A percentile compares a stretch with the other conserved stretches of the same genome.
Evolutionary conservation across 352 stramenopile genomes (phyloP).

Genomic region (Halophytophthora polymorphica): DNA sequence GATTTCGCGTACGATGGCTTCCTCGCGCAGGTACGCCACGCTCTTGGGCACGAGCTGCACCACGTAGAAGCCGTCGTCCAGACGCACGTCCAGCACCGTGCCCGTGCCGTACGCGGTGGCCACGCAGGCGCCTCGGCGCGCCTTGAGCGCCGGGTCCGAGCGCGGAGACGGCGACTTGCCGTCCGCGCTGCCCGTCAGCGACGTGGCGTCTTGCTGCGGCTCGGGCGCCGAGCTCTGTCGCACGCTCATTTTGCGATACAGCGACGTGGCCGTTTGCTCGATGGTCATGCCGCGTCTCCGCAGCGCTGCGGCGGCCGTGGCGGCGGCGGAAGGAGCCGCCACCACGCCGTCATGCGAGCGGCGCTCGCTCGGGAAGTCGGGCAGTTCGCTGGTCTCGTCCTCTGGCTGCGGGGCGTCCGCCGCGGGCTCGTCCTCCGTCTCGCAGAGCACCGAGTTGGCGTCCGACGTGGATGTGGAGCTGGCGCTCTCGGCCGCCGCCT

Average conservation of each 20-base stretch:
- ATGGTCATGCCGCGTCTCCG: conserved; percentile 50
- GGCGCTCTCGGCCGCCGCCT: conserved; percentile 10
- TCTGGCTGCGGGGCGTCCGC: conserved; percentile 28
- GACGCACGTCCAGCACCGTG: conserved; percentile 64
- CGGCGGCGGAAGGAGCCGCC: conserved; percentile 26
- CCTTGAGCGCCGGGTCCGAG: conserved; percentile 37
- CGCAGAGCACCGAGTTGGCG: conserved; percentile 7
- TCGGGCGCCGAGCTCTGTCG: conserved; percentile 39
- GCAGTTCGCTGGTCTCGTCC: conserved; percentile 43
- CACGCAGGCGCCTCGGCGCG: conserved; percentile 64
- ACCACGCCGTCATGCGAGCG: conserved; percentile 42
- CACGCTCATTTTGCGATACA: conserved; percentile 54
- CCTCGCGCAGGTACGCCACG: conserved; percentile 64
- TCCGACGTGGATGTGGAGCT: too few species aligned
- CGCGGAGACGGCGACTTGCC: conserved; percentile 22
- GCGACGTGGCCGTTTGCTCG: conserved; percentile 45
- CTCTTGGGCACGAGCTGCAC: conserved; percentile 72
- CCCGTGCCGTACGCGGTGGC: conserved; percentile 76
- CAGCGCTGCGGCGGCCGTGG: conserved; percentile 22
- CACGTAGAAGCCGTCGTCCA: conserved; percentile 72
- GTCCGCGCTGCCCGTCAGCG: conserved; percentile 19
- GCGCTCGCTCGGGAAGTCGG: conserved; percentile 38
- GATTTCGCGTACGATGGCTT: conserved; percentile 74
- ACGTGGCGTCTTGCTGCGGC: conserved; percentile 17
- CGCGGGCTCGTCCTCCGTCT: conserved; percentile 25